phyloP scores from a whole-genome alignment of 495 filamentous ascomycete genomes.

The Cetradonia linearis region DNA sequence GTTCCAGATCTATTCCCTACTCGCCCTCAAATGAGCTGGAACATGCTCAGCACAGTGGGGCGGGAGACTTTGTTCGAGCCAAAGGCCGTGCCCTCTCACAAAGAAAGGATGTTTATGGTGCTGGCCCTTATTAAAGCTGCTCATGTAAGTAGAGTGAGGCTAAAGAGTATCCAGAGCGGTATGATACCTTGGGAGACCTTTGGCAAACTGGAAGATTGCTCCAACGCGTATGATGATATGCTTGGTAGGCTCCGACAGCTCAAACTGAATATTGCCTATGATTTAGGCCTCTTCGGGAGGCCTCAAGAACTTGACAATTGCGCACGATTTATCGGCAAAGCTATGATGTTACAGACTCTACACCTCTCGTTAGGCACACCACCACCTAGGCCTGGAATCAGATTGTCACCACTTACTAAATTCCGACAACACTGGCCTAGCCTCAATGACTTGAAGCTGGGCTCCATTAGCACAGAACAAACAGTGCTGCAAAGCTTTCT shows the following conservation, averaged over 20 bases:
- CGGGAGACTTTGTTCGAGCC: not conserved
- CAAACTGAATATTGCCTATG: not conserved
- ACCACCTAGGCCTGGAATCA: not conserved
- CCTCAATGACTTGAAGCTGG: not conserved
- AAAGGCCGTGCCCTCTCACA: not conserved
- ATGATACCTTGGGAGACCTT: not conserved
- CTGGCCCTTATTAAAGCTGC: not conserved
- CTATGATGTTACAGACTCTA: not conserved
- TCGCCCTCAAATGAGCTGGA: not conserved
- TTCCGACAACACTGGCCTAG: not conserved
- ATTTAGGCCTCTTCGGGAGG: not conserved
- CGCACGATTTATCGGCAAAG: not conserved
- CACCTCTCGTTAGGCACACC: not conserved
- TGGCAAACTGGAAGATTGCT: not conserved
- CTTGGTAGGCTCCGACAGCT: not conserved
- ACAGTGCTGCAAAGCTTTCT: not conserved
- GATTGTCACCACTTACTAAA: not conserved
- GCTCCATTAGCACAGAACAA: not conserved
- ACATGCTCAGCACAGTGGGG: not conserved
- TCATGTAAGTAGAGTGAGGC: not conserved
- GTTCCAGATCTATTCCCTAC: too few relatives aligned
- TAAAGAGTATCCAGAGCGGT: not conserved
- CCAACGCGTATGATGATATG: not conserved
- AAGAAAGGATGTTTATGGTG: not conserved
- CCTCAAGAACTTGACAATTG: not conserved